Percentiles rank a stretch among this genome's conserved stretches.
phyloP scores from a whole-genome alignment of 2,329 filamentous ascomycete genomes.

The Dothistroma septosporum region DNA sequence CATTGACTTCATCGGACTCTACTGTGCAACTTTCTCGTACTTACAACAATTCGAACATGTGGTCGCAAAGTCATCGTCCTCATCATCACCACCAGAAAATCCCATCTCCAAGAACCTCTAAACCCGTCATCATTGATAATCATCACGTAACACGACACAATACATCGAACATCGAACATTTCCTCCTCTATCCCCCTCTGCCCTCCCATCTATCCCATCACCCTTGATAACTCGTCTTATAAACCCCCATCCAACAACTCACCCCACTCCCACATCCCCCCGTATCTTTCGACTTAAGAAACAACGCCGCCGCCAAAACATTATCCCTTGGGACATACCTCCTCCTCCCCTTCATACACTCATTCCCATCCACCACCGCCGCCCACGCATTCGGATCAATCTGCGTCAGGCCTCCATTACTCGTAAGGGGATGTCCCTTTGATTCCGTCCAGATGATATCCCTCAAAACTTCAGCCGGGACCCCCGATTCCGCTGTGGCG shows the following conservation, averaged over 20 bases:
- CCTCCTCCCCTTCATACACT: neutral
- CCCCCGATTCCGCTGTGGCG: slow-evolving; percentile 10
- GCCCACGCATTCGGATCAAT: slow-evolving; percentile 7
- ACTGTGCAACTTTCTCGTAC: too few species aligned
- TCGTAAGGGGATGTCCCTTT: slow-evolving; percentile 16
- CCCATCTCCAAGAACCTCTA: too few species aligned
- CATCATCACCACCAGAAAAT: too few species aligned
- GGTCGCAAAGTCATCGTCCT: too few species aligned
- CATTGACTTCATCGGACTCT: too few species aligned
- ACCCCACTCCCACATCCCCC: neutral
- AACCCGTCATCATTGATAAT: too few species aligned
- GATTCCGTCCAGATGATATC: slow-evolving; percentile 18
- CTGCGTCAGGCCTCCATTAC: slow-evolving; percentile 2
- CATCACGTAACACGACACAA: too few species aligned
- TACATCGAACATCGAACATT: too few species aligned
- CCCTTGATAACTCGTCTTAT: neutral
- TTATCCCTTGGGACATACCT: slow-evolving; percentile 1
- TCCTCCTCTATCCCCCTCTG: too few species aligned
- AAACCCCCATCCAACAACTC: neutral
- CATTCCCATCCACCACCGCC: neutral
- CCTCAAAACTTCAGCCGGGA: slow-evolving; percentile 11
- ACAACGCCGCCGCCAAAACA: slow-evolving; percentile 5
- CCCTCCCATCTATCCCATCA: too few species aligned
- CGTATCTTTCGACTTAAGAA: neutral
- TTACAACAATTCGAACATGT: too few species aligned